phyloP scores from a whole-genome alignment of 805 yeast genomes.

The Metahyphopichia silvanorum region DNA sequence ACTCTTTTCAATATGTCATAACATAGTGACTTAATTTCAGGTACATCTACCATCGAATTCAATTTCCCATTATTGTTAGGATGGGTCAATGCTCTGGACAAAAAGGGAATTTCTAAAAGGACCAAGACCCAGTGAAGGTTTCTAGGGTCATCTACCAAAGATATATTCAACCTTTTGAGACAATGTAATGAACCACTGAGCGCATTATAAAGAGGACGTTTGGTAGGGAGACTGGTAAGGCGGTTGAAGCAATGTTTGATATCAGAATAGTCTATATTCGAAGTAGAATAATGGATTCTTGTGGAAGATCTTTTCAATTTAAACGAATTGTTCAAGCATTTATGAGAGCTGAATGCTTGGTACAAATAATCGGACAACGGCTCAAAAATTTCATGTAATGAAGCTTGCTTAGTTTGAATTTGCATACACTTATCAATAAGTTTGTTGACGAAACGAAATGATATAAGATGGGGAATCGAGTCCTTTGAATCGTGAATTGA shows the following conservation, averaged over 20 bases:
- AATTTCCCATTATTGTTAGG: constrained; percentile 14
- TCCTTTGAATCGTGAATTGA: too few relatives aligned
- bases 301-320: constrained; percentile 20
- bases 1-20: constrained; percentile 68
- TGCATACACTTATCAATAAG: constrained; percentile 28
- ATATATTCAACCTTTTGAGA: constrained; percentile 41
- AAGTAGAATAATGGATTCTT: constrained; percentile 38
- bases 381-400: constrained; percentile 36
- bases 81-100: constrained; percentile 45
- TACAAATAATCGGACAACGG: constrained; percentile 50
- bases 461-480: constrained; percentile 21
- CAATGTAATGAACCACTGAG: constrained; percentile 50
- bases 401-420: constrained; percentile 12
- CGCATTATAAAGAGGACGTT: constrained; percentile 56
- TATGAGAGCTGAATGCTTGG: constrained; percentile 45
- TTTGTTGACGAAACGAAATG: constrained; percentile 29
- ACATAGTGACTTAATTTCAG: constrained; percentile 54
- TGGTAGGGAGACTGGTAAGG: constrained; percentile 53
- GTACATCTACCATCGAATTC: constrained; percentile 34
- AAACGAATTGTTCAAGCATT: constrained; percentile 56
- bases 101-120: constrained; percentile 64
- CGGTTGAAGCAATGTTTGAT: constrained; percentile 44
- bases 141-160: constrained; percentile 28
- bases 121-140: constrained; percentile 60
- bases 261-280: constrained; percentile 50